Conservation (phyloP, 257 asterid species). For the Parsonsia alboflavescens region DNA sequence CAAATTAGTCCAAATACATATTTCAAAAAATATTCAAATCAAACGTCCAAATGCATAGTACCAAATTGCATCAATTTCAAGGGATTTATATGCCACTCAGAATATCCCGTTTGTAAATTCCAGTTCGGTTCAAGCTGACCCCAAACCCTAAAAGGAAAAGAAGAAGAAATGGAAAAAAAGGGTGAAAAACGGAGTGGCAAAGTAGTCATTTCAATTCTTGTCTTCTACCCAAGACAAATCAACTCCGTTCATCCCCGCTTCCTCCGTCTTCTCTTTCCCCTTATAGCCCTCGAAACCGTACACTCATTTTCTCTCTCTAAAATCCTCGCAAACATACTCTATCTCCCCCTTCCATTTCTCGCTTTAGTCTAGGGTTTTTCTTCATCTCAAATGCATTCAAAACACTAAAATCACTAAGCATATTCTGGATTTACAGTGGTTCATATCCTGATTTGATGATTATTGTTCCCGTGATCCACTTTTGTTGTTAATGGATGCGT, state of each 20-base stretch:
- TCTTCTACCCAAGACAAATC: neutral
- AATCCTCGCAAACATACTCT: neutral
- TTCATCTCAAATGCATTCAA: neutral
- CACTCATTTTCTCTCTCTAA: conserved; percentile 6
- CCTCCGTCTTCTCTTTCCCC: conserved; percentile 4
- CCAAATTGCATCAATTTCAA: too few relatives aligned
- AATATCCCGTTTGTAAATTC: neutral
- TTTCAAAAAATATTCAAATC: too few relatives aligned
- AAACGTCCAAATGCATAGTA: too few relatives aligned
- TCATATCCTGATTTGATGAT: neutral
- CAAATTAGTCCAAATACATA: too few relatives aligned
- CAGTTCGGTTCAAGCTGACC: neutral
- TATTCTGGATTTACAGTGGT: neutral
- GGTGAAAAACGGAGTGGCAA: neutral
- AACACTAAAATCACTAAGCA: neutral
- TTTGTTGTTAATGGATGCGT: conserved; percentile 15
- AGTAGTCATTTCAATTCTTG: neutral
- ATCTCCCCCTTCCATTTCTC: neutral
- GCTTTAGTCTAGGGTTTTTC: conserved; percentile 15
- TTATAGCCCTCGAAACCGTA: neutral
- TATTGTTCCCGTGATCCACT: neutral
- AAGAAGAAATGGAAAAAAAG: neutral
- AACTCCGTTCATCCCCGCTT: conserved; percentile 13
- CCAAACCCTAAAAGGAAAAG: neutral
- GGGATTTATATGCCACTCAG: neutral